Evolutionary conservation across 352 stramenopile species (phyloP).

Genomic region (Phytopythium kandeliae): DNA sequence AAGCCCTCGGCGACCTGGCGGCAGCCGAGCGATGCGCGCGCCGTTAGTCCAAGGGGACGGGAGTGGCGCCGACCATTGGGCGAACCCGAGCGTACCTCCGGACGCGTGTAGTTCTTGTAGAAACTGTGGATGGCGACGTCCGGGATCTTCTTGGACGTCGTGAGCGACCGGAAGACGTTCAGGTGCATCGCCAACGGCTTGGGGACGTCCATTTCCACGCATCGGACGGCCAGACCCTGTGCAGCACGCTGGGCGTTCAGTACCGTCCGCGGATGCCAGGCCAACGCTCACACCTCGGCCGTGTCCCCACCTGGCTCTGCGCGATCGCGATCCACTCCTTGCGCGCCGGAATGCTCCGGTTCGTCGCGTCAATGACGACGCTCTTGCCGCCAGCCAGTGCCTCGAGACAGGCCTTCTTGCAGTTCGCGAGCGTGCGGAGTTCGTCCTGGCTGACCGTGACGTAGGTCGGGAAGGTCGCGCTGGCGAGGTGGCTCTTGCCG

Average conservation of each 20-base stretch:
- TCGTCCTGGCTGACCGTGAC: conserved; percentile 80
- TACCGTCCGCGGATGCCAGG: too few species aligned
- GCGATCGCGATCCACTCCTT: conserved; percentile 74
- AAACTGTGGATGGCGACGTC: conserved; percentile 86
- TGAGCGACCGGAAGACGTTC: conserved; percentile 80
- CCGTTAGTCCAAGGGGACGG: too few species aligned
- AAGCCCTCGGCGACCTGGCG: conserved; percentile 69
- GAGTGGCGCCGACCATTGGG: too few species aligned
- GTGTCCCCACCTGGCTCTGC: conserved; percentile 38
- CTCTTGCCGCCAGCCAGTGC: conserved; percentile 54
- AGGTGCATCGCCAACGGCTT: conserved; percentile 82
- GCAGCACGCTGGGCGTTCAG: background rate
- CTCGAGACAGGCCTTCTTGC: conserved; percentile 55
- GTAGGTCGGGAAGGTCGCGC: conserved; percentile 46
- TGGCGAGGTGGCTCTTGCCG: conserved; percentile 64
- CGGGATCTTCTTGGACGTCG: conserved; percentile 65
- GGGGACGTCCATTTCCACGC: conserved; percentile 70
- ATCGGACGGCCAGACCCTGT: conserved; percentile 56
- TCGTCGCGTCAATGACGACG: conserved; percentile 86
- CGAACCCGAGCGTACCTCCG: conserved; percentile 24
- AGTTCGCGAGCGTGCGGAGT: conserved; percentile 73
- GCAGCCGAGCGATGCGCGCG: too few species aligned
- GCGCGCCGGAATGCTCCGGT: conserved; percentile 51
- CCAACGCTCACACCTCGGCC: background rate
- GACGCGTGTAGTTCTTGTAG: conserved; percentile 71